Evolutionary conservation across 2,329 filamentous ascomycete genomes (phyloP), one percentile per base, ranked within the genome.

Genomic region (Diaporthe sp.): DNA sequence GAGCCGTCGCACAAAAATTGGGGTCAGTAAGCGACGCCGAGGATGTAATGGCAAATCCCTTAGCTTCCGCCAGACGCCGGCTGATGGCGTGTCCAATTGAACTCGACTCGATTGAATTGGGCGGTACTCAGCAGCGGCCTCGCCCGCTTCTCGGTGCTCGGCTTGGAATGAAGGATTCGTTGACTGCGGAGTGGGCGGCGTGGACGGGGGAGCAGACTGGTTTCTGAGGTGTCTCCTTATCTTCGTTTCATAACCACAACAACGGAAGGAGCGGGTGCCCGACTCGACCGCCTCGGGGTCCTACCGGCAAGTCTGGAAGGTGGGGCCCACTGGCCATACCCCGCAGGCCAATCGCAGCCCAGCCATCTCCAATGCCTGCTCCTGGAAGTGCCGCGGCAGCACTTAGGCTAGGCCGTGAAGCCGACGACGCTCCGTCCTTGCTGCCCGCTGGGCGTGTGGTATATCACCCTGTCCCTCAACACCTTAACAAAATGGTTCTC

Each of bases 1-100:
- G 56, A 42, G 70, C 32, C 70, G 70, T 71, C 56, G 70, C 70
- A 71, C 69, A 71, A 71, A 68, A 71, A 71, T 32, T 71, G 70
- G 70, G 56, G 56, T 44, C 32, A 44, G 70, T 35, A 63, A 71
- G 56, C 55, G 47, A 42, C 70, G 70, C 70, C 58, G 70, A 71
- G 70, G 70, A 22, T 42, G 42, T 39, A 30, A 51, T 70, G n/a
- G 69, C 55, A 71, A 71, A 70, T 51, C 69, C 53, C 35, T 70
- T 32, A 27, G 53, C 9, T 25, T 50, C 6, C 42, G 30, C 25
- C 53, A 47, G 68, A 17, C 27, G 30, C 39, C 25, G n/a, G 37
- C 5, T 51, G 35, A 35, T 32, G 63, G 44, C 63, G 63, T 39
- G 32, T 53, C 63, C 63, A 68, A 68, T 68, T 66, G 63, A n/a